Percentiles rank a stretch among this genome's conserved stretches.
These are phyloP conservation scores for Termitomyces sp. DNA, from an alignment of 768 basidiomycete species.

Conservation along the genomic window DNA sequence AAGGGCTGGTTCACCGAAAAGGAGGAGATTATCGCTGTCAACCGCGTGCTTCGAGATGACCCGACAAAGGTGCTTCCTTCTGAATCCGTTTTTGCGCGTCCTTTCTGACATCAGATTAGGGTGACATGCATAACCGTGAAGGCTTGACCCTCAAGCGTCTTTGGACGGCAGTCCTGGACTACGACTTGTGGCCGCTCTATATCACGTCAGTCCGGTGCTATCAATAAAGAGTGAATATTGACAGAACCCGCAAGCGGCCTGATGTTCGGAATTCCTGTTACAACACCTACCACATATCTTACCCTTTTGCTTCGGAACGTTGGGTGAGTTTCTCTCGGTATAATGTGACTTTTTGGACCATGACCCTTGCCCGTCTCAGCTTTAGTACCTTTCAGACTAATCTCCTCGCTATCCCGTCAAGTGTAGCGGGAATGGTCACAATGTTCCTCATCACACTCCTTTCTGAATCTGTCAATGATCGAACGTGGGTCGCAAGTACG, in stretches of 20 bases:
- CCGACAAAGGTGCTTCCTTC: conserved; percentile 40
- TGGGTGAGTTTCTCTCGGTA: conserved; percentile 29
- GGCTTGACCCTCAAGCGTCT: conserved; percentile 42
- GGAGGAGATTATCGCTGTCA: conserved; percentile 56
- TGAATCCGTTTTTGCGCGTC: no score
- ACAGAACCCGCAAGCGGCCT: conserved; percentile 34
- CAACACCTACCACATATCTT: conserved; percentile 48
- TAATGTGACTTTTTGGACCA: not conserved
- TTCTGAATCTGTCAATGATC: conserved; percentile 48
- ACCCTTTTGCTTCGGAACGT: conserved; percentile 50
- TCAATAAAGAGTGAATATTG: no score
- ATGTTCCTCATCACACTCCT: conserved; percentile 45
- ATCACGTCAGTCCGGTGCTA: conserved; percentile 31
- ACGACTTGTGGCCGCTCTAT: conserved; percentile 64
- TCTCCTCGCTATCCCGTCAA: conserved; percentile 53
- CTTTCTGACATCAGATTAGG: conserved; percentile 21
- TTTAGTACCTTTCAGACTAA: conserved; percentile 59
- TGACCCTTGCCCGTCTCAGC: conserved; percentile 19
- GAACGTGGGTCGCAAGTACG: conserved; percentile 47
- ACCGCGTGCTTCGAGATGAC: conserved; percentile 58
- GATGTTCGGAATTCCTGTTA: conserved; percentile 44
- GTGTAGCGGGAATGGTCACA: conserved; percentile 42
- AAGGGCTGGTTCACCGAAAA: conserved; percentile 61
- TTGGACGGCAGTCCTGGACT: conserved; percentile 53
- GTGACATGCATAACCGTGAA: conserved; percentile 70